Evolutionary conservation across 1,284 basidiomycete genomes (phyloP), one percentile per base, ranked within the genome.

Genomic region (Flammula alnicola): DNA sequence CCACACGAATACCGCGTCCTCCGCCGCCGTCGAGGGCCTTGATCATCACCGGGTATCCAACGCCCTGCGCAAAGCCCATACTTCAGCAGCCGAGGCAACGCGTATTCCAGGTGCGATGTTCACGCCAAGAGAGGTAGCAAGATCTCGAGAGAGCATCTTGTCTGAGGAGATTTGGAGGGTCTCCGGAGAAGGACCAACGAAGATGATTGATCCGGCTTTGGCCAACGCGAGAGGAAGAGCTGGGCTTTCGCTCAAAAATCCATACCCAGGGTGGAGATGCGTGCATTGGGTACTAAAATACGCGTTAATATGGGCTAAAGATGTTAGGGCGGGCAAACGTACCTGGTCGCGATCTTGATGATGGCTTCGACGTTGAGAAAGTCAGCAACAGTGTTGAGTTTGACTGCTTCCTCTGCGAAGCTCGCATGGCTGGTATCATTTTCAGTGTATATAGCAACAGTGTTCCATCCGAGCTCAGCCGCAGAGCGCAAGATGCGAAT

Each of bases 21-120:
- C 81, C 81, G 3, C 81, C 81, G 17, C 80, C 81, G 3, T 76
- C 77, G 0, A 78, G 69, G 0, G 79, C 77, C 61, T 83, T 82
- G 61, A 84, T 77, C 50, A 84, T 76, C 14, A 78, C 62, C 1
- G 76, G 81, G 55, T 74, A 78, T 27, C 72, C 75, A 31, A 73
- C 65, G 10, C 51, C 38, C 9, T 59, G 50, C 0, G 71, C 73
- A 68, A 63, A 75, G 52, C 44, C 65, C 33, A 51, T 5, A 71
- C 63, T 35, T 77, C 63, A 2, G 67, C 60, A 23, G 61, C 58
- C 12, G 71, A 67, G 3, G 66, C 56, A 12, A 71, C 68, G 20
- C 68, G 70, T 1, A 55, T 63, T 6, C 79, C 81, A 0, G 75
- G 68, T 1, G 81, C 73, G 35, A 79, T 71, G 2, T 70, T 71